Evolutionary conservation across 352 stramenopile genomes (phyloP).

Genomic region (Phytophthora sansomeana): DNA sequence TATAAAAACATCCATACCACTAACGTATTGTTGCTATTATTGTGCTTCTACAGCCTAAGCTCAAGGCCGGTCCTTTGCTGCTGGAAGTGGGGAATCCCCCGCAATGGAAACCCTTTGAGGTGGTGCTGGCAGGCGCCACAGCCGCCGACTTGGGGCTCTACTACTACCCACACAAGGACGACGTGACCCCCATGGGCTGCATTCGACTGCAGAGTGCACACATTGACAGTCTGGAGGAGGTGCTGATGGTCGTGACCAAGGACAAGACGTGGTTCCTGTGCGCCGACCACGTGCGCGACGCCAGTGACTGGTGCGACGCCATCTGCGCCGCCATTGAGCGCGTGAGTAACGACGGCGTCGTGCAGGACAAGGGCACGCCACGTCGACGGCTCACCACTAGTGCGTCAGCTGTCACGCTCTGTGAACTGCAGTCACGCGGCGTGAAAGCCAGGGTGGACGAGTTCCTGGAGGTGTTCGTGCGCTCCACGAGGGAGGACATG

Average conservation of each 20-base stretch:
- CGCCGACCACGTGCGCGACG: constrained; percentile 59
- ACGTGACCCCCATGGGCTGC: constrained; percentile 50
- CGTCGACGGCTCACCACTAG: constrained; percentile 55
- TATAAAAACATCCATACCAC: neutral
- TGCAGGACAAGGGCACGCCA: constrained; percentile 18
- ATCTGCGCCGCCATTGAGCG: constrained; percentile 70
- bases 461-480: constrained; percentile 80
- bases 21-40: neutral
- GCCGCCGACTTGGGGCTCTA: constrained; percentile 69
- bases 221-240: constrained; percentile 75
- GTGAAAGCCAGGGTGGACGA: constrained; percentile 61
- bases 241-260: constrained; percentile 78
- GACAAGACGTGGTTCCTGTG: constrained; percentile 88
- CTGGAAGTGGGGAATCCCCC: constrained; percentile 58
- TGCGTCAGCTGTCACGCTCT: constrained; percentile 51
- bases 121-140: constrained; percentile 65
- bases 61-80: constrained; percentile 64
- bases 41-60: constrained; percentile 50
- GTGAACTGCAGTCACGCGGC: constrained; percentile 71
- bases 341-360: constrained; percentile 15
- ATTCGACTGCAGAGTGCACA: constrained; percentile 72
- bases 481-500: constrained; percentile 56
- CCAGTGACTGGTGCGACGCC: constrained; percentile 67
- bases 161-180: constrained; percentile 62
- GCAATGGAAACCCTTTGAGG: constrained; percentile 73